A percentile compares a stretch with the other conserved stretches of the same genome.
These are phyloP conservation scores for Ascoidea rubescens DNA, from an alignment of 805 yeast genomes.

Conservation along the genomic window DNA sequence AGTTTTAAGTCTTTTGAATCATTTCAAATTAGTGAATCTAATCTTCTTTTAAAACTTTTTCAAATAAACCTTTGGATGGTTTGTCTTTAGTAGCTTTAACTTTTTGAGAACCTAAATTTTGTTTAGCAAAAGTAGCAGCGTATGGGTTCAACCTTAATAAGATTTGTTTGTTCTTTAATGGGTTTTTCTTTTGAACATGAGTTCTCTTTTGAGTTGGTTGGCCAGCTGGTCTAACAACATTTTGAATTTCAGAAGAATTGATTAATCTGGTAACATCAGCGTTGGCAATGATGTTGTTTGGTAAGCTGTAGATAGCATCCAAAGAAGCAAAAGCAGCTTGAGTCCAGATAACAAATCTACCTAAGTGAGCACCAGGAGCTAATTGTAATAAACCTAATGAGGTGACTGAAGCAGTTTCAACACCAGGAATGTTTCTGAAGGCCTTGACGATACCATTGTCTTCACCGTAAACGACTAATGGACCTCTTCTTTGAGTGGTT, in stretches of 20 bases:
- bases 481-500: conserved; percentile 99
- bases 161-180: conserved; percentile 98
- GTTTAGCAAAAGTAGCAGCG: conserved; percentile 92
- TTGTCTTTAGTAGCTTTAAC: conserved; percentile 45
- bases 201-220: conserved; percentile 86
- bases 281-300: conserved; percentile 88
- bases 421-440: conserved; percentile 99
- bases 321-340: conserved; percentile 94
- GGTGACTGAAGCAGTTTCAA: conserved; percentile 87
- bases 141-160: conserved; percentile 98
- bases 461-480: conserved; percentile 94
- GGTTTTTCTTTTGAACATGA: conserved; percentile 97
- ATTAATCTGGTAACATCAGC: conserved; percentile 93
- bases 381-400: conserved; percentile 92
- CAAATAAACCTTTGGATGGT: conserved; percentile 64
- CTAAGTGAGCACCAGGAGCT: conserved; percentile 99
- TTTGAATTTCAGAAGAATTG: conserved; percentile 98
- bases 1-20: too few relatives aligned
- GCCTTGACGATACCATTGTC: conserved; percentile 98
- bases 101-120: conserved; percentile 80
- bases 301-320: conserved; percentile 97
- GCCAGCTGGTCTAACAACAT: conserved; percentile 94
- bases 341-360: conserved; percentile 99
- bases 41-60: conserved; percentile 51
- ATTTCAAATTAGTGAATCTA: conserved; percentile 22